A percentile compares a stretch with the other conserved stretches of the same genome.
Conservation (phyloP, 768 basidiomycete species). For the Lactarius psammicola region DNA sequence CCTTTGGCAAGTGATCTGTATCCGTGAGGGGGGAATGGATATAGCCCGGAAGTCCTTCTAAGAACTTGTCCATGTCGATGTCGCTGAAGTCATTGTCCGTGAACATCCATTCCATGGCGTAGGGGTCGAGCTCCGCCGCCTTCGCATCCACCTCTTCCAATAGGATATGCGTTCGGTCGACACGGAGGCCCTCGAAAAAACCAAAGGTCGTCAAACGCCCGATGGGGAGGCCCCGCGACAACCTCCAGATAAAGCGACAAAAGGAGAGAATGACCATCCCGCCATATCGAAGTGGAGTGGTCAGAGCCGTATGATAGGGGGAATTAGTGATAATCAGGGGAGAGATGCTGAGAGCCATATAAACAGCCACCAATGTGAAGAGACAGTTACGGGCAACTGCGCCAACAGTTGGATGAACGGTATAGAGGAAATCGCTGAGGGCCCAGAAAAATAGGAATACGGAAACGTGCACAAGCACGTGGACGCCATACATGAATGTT, state of each 20-base stretch:
- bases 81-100: conserved; percentile 15
- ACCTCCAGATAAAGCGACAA: neutral
- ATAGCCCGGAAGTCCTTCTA: conserved; percentile 18
- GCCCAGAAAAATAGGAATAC: conserved; percentile 23
- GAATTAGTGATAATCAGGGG: conserved; percentile 15
- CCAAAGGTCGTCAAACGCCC: neutral
- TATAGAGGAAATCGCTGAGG: conserved; percentile 18
- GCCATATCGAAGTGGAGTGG: conserved; percentile 1
- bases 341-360: conserved; percentile 16
- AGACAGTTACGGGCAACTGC: conserved; percentile 1
- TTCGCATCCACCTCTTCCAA: neutral
- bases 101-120: conserved; percentile 19
- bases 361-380: neutral
- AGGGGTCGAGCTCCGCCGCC: conserved; percentile 8
- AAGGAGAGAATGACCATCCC: neutral
- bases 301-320: conserved; percentile 22
- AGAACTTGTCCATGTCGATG: conserved; percentile 18
- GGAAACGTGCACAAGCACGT: conserved; percentile 15
- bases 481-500: conserved; percentile 17
- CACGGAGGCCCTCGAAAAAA: conserved; percentile 5
- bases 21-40: conserved; percentile 12
- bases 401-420: conserved; percentile 1
- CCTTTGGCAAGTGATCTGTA: neutral
- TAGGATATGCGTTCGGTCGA: neutral
- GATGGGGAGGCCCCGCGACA: neutral